Conservation (phyloP, 495 filamentous ascomycete species). For the Pyrenula massariospora region DNA sequence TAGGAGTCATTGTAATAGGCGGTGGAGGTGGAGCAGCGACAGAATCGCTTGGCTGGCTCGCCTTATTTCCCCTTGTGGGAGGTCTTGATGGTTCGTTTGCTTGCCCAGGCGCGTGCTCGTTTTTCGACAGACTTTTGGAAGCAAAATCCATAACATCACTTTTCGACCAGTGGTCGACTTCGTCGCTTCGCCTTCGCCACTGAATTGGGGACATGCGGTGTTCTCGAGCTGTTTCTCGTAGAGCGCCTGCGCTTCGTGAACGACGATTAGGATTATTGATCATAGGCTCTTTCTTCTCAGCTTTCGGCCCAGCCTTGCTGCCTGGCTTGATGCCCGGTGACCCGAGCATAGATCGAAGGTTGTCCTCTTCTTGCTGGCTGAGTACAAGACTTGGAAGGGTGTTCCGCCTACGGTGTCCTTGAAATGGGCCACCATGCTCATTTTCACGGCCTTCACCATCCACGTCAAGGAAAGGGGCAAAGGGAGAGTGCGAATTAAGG, state of each 20-base stretch:
- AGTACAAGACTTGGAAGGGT: conserved; percentile 34
- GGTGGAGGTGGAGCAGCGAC: conserved; percentile 4
- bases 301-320: background rate
- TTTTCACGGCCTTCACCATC: conserved; percentile 4
- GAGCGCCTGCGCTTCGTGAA: conserved; percentile 18
- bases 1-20: background rate
- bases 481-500: background rate
- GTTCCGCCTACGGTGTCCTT: conserved; percentile 18
- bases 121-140: background rate
- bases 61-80: background rate
- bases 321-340: background rate
- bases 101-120: background rate
- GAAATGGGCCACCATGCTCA: background rate
- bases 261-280: conserved; percentile 14
- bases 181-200: conserved; percentile 20
- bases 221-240: conserved; percentile 10
- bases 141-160: conserved; percentile 8
- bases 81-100: background rate
- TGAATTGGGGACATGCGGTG: conserved; percentile 24
- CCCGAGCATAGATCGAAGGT: conserved; percentile 13
- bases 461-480: conserved; percentile 2
- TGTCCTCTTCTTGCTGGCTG: conserved; percentile 26
- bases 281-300: conserved; percentile 1
- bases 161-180: conserved; percentile 17
- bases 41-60: background rate